phyloP scores from a whole-genome alignment of 2,329 filamentous ascomycete species.

The Paraconiothyrium brasiliense region DNA sequence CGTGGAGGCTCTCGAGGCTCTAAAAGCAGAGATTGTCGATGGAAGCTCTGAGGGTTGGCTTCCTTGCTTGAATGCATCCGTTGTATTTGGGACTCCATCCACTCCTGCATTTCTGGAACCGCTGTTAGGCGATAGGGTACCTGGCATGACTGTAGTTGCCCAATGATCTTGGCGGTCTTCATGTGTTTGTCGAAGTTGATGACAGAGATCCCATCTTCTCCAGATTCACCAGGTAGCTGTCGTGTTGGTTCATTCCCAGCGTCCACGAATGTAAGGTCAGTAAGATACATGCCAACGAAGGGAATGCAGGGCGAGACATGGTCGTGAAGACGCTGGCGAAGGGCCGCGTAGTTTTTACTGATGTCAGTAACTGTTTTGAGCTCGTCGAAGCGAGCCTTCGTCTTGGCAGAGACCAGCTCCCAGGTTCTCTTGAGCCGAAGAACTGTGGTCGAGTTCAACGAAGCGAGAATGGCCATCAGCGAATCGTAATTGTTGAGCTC shows the following conservation, averaged over 20 bases:
- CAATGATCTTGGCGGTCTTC: slow-evolving; percentile 93
- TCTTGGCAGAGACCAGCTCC: slow-evolving; percentile 86
- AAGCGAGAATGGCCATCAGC: slow-evolving; percentile 96
- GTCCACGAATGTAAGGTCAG: slow-evolving; percentile 94
- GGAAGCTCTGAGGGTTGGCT: slow-evolving; percentile 72
- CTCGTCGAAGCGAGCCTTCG: slow-evolving; percentile 78
- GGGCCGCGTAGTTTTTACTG: slow-evolving; percentile 86
- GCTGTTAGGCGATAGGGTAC: slow-evolving; percentile 87
- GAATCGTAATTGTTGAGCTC: slow-evolving; percentile 96
- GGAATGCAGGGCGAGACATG: slow-evolving; percentile 92
- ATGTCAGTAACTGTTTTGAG: slow-evolving; percentile 89
- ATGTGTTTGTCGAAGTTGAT: slow-evolving; percentile 99
- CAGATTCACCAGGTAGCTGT: slow-evolving; percentile 69
- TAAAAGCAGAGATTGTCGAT: slow-evolving; percentile 83
- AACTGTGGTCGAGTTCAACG: slow-evolving; percentile 90
- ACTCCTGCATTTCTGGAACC: slow-evolving; percentile 89
- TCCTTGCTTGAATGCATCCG: slow-evolving; percentile 74
- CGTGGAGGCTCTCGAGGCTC: slow-evolving; percentile 72
- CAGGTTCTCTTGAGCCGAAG: slow-evolving; percentile 88
- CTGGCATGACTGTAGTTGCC: slow-evolving; percentile 94
- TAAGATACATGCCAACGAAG: slow-evolving; percentile 95
- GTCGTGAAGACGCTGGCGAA: slow-evolving; percentile 83
- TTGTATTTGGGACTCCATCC: slow-evolving; percentile 84
- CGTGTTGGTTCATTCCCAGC: slow-evolving; percentile 90
- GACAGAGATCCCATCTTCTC: slow-evolving; percentile 74